Base-by-base conservation (phyloP, 2,329 filamentous ascomycete species). In the Penicillium sclerotigenum region DNA sequence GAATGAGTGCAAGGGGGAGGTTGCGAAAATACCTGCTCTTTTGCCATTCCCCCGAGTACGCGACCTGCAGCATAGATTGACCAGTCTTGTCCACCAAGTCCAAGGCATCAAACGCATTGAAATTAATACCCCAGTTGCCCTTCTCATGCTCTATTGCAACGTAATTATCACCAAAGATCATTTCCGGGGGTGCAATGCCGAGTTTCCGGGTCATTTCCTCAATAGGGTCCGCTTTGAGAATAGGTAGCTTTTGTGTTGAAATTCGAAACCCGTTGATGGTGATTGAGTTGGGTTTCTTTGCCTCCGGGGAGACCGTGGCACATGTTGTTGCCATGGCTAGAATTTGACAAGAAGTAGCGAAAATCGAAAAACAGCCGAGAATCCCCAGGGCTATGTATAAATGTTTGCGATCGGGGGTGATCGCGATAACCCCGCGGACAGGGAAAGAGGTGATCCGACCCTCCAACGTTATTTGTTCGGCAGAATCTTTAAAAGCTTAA, bases 141-240 rank as follows among this genome's bases (percentile, higher is more conserved):
- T 83, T 81, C n/a, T 77, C 59, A 76, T 97, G 91, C 51, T 86
- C 80, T 58, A 99, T 81, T 7, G 84, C 78, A 38, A 96, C 87
- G 56, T 88, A 79, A 74, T 99, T 99, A 79, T 99, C 92, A 59
- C 94, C 94, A 71, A 99, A 99, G 63, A 99, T 99, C 94, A 99
- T 99, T 78, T 99, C 94, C 9, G 94, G 94, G 38, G 93, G 85
- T 18, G 93, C 86, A 70, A 99, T 97, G 29, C 87, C 87, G 52
- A 99, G 82, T 60, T 83, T 85, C 55, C 81, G 80, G 38, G 87
- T 87, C 85, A 99, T 90, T 36, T 84, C 84, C 70, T 96, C 91
- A 70, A 99, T 97, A 48, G 91, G 89, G 6, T 83, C 89, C 43
- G 92, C 86, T 75, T 96, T 97, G 65, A 95, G 88, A 73, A 99